Conservation (phyloP, 108 stramenopile species). For the Craspedostauros australis region DNA sequence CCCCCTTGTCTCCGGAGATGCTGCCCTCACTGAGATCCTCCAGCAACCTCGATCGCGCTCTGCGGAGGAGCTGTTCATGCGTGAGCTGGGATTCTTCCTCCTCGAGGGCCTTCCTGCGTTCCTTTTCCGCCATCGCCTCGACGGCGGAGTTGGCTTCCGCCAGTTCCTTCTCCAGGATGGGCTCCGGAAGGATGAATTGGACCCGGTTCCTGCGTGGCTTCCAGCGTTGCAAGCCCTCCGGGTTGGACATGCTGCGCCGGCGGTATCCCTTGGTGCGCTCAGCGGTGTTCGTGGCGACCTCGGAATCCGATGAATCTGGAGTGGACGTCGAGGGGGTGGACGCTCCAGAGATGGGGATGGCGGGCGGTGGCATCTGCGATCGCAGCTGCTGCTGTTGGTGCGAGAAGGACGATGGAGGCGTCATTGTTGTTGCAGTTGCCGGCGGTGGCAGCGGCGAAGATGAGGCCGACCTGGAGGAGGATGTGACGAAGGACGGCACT, state of each 20-base stretch:
- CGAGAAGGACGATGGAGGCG: too few species aligned
- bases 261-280: too few species aligned
- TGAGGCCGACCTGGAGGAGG: neutral
- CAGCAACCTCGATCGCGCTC: constrained; percentile 66
- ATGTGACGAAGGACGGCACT: neutral
- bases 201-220: constrained; percentile 41
- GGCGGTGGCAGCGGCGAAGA: too few species aligned
- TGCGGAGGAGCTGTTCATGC: constrained; percentile 63
- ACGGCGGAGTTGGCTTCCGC: constrained; percentile 54
- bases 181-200: constrained; percentile 64
- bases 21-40: constrained; percentile 76
- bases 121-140: constrained; percentile 23
- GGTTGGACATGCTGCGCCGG: constrained; percentile 73
- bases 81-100: constrained; percentile 49
- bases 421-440: too few species aligned
- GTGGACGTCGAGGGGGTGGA: too few species aligned
- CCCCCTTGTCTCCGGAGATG: constrained; percentile 60
- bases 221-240: constrained; percentile 90
- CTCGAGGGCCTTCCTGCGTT: constrained; percentile 16
- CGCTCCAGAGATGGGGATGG: too few species aligned
- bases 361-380: too few species aligned
- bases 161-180: constrained; percentile 79
- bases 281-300: too few species aligned
- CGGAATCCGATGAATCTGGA: too few species aligned
- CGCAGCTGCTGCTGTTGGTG: neutral